Evolutionary conservation across 2,329 filamentous ascomycete species (phyloP).

Genomic region (Lachnellula willkommii): DNA sequence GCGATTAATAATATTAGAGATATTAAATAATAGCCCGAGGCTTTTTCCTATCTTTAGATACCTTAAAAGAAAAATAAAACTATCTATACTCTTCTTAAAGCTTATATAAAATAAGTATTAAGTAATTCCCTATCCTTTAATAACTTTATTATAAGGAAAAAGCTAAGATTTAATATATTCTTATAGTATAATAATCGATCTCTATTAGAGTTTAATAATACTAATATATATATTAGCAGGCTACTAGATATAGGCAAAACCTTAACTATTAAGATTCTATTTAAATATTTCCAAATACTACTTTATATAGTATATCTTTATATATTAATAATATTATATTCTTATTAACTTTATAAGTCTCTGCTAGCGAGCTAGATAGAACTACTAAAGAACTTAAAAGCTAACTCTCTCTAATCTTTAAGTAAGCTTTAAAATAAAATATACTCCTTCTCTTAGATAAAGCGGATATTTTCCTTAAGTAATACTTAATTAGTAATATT

Average conservation of each 20-base stretch:
- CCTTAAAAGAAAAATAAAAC: slow-evolving; percentile 19
- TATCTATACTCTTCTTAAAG: background rate
- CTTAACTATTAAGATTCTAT: background rate
- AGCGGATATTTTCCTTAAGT: slow-evolving; percentile 43
- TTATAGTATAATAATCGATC: slow-evolving; percentile 1
- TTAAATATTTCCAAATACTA: background rate
- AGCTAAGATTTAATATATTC: slow-evolving; percentile 2
- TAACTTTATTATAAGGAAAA: slow-evolving; percentile 1
- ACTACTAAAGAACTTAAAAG: background rate
- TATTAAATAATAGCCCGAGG: slow-evolving; percentile 3
- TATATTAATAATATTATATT: background rate
- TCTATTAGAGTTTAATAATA: background rate
- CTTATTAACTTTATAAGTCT: slow-evolving; percentile 1
- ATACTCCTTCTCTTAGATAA: slow-evolving; percentile 61
- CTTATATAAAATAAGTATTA: background rate
- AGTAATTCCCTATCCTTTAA: background rate
- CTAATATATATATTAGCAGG: slow-evolving; percentile 2
- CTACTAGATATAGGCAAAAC: background rate
- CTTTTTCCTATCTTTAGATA: slow-evolving; percentile 18
- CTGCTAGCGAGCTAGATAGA: background rate
- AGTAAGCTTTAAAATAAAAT: slow-evolving; percentile 45
- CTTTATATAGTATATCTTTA: background rate
- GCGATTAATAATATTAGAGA: slow-evolving; percentile 15
- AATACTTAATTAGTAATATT: slow-evolving; percentile 24
- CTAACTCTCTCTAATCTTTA: slow-evolving; percentile 2